Evolutionary conservation across 2,329 filamentous ascomycete species (phyloP), one percentile per base, ranked within the genome.

Genomic region (Phaeosphaeria sp.): DNA sequence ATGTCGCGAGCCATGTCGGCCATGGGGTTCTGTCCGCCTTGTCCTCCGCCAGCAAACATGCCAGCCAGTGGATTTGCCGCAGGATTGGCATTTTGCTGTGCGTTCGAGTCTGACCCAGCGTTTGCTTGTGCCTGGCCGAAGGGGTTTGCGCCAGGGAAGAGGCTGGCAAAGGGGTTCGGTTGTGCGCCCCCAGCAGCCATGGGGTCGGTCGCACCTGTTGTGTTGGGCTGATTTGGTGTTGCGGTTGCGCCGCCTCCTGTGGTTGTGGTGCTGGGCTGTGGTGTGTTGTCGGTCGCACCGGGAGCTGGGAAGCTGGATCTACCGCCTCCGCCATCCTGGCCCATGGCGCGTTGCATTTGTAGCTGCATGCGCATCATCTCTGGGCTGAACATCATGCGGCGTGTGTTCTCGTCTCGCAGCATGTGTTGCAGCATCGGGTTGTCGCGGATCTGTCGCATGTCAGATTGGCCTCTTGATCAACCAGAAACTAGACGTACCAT

Each of bases 371-470:
- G 85, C 64, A 99, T 86, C 68, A 92, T 88, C 45, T 92, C 87
- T 3, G 95, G 95, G 73, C 96, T 93, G 61, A 92, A 94, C 84
- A 99, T 89, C 91, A 98, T 95, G 51, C 91, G 86, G 70, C 95
- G 87, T 80, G 98, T 93, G 63, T 93, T 86, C 0, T 93, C 93
- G 22, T 93, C 95, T 59, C 92, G 89, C 69, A 99, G 87, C 78
- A 97, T 90, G 73, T 96, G 88, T 67, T 93, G 87, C 21, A 91
- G 91, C 84, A 92, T 89, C 2, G 95, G 95, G 74, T 97, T 97
- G 72, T 90, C 87, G 69, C 95, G 88, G 68, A 99, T 93, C 72
- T 74, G 39, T 45, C 43, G 33, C 25, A 49, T 13, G 59, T 73
- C 52, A 73, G 64, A 42, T 13, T 45, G 20, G 9, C 7, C 18